Evolutionary conservation across 148 eudicot species (phyloP).

Genomic region (Pharnaceum exiguum): DNA sequence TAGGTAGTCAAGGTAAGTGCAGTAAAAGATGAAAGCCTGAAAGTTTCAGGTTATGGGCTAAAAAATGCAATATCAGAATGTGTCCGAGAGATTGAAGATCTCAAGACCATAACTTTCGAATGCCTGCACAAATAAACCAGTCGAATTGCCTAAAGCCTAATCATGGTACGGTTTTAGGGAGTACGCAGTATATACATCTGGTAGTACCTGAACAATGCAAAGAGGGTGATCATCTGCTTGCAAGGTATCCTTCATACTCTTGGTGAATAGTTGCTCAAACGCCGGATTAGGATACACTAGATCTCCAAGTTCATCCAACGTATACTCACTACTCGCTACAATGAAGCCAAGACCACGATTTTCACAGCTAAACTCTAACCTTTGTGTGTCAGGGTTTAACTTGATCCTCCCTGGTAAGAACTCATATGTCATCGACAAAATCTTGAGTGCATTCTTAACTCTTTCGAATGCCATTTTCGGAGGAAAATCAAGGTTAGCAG

Average conservation of each 20-base stretch:
- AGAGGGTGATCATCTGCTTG: constrained; percentile 50
- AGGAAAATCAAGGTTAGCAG: constrained; percentile 45
- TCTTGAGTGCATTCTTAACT: constrained; percentile 36
- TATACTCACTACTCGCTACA: constrained; percentile 51
- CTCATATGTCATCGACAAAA: constrained; percentile 45
- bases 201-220: constrained; percentile 65
- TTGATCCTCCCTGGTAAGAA: constrained; percentile 71
- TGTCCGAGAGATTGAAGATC: no score
- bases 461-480: constrained; percentile 29
- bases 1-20: no score
- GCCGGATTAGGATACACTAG: constrained; percentile 91
- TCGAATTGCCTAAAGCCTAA: no score
- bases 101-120: no score
- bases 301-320: constrained; percentile 67
- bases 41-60: no score
- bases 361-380: constrained; percentile 67
- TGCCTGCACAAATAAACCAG: no score
- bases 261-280: constrained; percentile 58
- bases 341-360: constrained; percentile 63
- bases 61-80: no score
- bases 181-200: background rate
- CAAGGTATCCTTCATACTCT: constrained; percentile 26
- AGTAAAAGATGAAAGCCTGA: no score
- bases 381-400: constrained; percentile 34
- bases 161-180: background rate